A percentile compares a stretch with the other conserved stretches of the same genome.
These are phyloP conservation scores for Kluyveromyces marxianus DNA, from an alignment of 1,139 yeast genomes.

Conservation along the genomic window DNA sequence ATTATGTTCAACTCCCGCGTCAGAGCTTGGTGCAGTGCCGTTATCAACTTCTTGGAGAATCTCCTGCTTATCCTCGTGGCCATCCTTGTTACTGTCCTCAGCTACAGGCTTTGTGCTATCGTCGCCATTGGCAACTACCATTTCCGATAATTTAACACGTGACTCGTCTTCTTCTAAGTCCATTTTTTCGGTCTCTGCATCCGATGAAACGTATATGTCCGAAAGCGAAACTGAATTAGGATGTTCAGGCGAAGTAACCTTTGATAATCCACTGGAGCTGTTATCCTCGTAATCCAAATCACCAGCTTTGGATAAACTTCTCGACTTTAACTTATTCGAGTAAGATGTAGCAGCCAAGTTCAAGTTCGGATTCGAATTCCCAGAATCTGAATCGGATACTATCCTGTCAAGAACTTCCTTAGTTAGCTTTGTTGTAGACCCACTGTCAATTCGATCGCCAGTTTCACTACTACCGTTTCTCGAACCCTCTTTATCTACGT, in stretches of 20 bases:
- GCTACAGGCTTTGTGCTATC: not conserved
- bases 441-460: slow-evolving; percentile 8
- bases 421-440: slow-evolving; percentile 4
- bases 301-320: not conserved
- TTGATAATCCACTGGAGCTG: slow-evolving; percentile 20
- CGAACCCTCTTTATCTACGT: not conserved
- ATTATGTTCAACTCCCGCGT: too few species aligned
- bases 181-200: slow-evolving; percentile 31
- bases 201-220: slow-evolving; percentile 27
- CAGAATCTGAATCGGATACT: not conserved
- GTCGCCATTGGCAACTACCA: not conserved
- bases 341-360: not conserved
- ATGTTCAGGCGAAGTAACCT: slow-evolving; percentile 20
- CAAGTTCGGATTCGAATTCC: not conserved
- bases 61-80: not conserved
- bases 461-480: not conserved
- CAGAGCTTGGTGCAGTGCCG: too few species aligned
- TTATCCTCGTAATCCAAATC: slow-evolving; percentile 16
- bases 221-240: slow-evolving; percentile 15
- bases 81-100: not conserved
- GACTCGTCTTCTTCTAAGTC: slow-evolving; percentile 11
- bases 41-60: too few species aligned
- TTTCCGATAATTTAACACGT: slow-evolving; percentile 6
- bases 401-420: slow-evolving; percentile 1
- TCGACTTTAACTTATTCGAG: not conserved